Percentiles rank a stretch among this genome's conserved stretches.
Evolutionary conservation across 495 filamentous ascomycete species (phyloP).

Genomic region (Penicillium samsonianum): DNA sequence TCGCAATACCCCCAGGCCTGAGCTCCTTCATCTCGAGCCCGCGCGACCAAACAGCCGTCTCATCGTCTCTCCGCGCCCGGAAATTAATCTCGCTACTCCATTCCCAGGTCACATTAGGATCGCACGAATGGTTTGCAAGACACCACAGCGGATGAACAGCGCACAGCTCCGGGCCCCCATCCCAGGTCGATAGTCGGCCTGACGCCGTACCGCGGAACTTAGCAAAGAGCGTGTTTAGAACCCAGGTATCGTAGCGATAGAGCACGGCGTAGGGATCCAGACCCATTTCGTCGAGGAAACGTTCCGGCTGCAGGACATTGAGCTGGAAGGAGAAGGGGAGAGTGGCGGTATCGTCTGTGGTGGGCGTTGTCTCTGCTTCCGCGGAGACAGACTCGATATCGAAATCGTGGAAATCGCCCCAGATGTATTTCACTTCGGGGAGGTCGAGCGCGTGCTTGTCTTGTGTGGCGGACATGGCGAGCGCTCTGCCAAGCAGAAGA

Average conservation of each 20-base stretch:
- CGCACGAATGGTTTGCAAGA: slow-evolving; percentile 89
- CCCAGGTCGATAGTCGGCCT: slow-evolving; percentile 69
- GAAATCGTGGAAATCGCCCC: slow-evolving; percentile 72
- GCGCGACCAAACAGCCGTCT: slow-evolving; percentile 50
- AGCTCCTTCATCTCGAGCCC: slow-evolving; percentile 21
- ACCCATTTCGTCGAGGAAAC: slow-evolving; percentile 88
- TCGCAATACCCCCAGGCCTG: slow-evolving; percentile 57
- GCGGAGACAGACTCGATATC: slow-evolving; percentile 13
- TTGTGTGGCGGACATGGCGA: slow-evolving; percentile 87
- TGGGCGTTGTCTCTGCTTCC: neutral
- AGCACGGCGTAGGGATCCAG: slow-evolving; percentile 75
- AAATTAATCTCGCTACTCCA: slow-evolving; percentile 87
- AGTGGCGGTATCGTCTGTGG: slow-evolving; percentile 21
- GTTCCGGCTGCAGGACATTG: slow-evolving; percentile 79
- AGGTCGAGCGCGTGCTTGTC: slow-evolving; percentile 80
- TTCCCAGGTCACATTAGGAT: slow-evolving; percentile 92
- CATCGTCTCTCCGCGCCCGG: slow-evolving; percentile 40
- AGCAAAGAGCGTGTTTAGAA: slow-evolving; percentile 86
- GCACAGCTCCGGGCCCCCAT: slow-evolving; percentile 75
- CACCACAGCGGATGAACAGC: slow-evolving; percentile 77
- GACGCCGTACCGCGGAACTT: slow-evolving; percentile 94
- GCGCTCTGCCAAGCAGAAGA: slow-evolving; percentile 70
- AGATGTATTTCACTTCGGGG: slow-evolving; percentile 85
- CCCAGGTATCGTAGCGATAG: slow-evolving; percentile 77
- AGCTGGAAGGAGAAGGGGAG: slow-evolving; percentile 88